These are phyloP conservation scores for Alternaria dauci DNA, from an alignment of 2,329 filamentous ascomycete genomes.

Conservation along the genomic window DNA sequence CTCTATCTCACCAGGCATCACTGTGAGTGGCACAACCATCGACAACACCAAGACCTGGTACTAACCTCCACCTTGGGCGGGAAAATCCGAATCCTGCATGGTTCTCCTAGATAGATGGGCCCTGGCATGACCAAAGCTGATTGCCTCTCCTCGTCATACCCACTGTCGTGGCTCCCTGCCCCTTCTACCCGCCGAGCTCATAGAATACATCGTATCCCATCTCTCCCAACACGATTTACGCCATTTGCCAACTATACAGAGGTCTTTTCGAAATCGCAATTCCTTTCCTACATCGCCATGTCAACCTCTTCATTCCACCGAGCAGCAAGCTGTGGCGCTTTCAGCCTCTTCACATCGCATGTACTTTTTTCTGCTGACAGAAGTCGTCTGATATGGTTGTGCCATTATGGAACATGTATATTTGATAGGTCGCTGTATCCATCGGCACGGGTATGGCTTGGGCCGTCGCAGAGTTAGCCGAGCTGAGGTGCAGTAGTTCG, in stretches of 20 bases:
- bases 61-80: not conserved
- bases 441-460: too few species aligned
- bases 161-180: constrained; percentile 28
- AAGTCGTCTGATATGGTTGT: too few species aligned
- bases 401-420: too few species aligned
- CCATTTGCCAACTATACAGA: constrained; percentile 24
- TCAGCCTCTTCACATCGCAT: too few species aligned
- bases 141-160: not conserved
- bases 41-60: not conserved
- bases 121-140: not conserved
- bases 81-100: not conserved
- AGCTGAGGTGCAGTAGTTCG: not conserved
- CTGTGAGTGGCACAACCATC: not conserved
- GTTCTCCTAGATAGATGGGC: rapidly evolving
- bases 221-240: constrained; percentile 30
- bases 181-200: constrained; percentile 34
- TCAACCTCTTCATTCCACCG: constrained; percentile 30
- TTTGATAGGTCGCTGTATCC: too few species aligned
- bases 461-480: too few species aligned
- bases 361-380: too few species aligned
- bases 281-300: constrained; percentile 35
- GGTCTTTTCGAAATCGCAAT: constrained; percentile 20
- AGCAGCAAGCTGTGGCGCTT: too few species aligned
- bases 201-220: constrained; percentile 33
- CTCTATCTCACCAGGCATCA: constrained; percentile 6